Conservation (phyloP, 768 basidiomycete species). For the Agrocybe chaxingu region DNA sequence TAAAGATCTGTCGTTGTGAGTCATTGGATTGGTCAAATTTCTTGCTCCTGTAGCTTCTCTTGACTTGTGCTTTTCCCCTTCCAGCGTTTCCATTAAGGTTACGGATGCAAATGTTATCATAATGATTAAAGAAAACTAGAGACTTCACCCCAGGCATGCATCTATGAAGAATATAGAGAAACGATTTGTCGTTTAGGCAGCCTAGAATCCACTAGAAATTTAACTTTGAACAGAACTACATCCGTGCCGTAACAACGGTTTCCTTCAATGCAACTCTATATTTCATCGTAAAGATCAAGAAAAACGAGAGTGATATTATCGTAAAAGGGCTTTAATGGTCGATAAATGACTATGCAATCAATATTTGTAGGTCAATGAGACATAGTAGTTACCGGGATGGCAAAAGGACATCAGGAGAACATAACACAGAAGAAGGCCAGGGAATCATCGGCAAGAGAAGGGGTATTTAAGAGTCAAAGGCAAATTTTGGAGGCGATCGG, state of each 20-base stretch:
- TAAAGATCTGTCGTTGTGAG: constrained; percentile 65
- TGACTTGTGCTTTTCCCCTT: too few species aligned
- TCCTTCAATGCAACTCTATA: constrained; percentile 11
- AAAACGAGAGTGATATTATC: constrained; percentile 17
- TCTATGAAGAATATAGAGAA: background rate
- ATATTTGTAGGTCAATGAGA: constrained; percentile 8
- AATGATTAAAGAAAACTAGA: constrained; percentile 33
- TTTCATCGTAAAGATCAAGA: constrained; percentile 8
- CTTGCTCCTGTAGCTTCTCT: background rate
- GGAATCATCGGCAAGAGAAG: constrained; percentile 11
- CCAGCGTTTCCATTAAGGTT: constrained; percentile 26
- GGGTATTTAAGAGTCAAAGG: constrained; percentile 19
- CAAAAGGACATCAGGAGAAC: constrained; percentile 1
- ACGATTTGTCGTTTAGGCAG: too few species aligned
- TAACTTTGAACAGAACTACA: too few species aligned
- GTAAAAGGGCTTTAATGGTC: constrained; percentile 23
- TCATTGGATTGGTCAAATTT: background rate
- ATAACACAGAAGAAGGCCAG: background rate
- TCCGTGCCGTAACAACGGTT: background rate
- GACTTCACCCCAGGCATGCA: background rate
- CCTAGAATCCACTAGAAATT: too few species aligned
- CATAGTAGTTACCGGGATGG: background rate
- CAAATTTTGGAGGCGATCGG: too few species aligned
- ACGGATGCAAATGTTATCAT: constrained; percentile 43
- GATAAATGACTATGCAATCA: constrained; percentile 17